A percentile compares a stretch with the other conserved stretches of the same genome.
These are phyloP conservation scores for Tetrahymena malaccensis DNA, from an alignment of 73 alveolate species.

Conservation along the genomic window DNA sequence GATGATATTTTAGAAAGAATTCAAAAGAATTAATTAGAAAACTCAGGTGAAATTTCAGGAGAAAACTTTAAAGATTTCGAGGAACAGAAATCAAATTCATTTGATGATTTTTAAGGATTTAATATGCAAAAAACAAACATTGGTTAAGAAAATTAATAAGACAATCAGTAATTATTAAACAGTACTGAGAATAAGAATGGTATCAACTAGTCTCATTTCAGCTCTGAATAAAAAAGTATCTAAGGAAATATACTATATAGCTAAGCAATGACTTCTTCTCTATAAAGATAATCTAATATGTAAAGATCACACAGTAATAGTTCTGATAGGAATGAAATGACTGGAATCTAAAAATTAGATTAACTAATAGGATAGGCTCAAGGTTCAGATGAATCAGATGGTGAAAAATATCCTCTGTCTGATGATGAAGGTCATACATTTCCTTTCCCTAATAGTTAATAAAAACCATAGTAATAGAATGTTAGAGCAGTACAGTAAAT, in stretches of 20 bases:
- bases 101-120: background rate
- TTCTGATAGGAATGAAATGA: background rate
- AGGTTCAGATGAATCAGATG: background rate
- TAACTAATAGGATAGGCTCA: background rate
- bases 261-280: background rate
- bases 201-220: background rate
- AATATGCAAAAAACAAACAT: background rate
- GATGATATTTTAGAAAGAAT: background rate
- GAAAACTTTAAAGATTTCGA: background rate
- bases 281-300: background rate
- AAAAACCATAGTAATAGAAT: background rate
- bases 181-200: background rate
- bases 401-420: background rate
- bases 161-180: background rate
- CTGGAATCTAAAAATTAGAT: background rate
- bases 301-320: background rate
- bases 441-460: background rate
- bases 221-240: background rate
- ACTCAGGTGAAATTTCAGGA: background rate
- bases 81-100: background rate
- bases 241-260: background rate
- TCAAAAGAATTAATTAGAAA: background rate
- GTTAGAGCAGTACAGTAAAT: background rate
- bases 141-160: background rate
- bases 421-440: background rate